Base-by-base conservation (phyloP, 371 early-diverging fungal genomes). In the Sporodiniella umbellata region DNA sequence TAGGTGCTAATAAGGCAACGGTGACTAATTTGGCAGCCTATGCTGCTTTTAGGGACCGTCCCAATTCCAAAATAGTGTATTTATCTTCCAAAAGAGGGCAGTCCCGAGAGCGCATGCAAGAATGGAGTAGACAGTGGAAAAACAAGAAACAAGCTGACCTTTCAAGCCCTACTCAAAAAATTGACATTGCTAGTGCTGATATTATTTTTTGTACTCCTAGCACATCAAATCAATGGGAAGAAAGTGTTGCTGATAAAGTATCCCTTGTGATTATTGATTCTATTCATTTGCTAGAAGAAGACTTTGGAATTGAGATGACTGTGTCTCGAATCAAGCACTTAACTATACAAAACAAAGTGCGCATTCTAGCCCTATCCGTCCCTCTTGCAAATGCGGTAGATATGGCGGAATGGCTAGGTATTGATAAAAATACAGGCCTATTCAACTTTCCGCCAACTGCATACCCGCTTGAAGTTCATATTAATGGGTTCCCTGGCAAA, bases 11-110 rank as follows among this genome's bases (percentile, higher is more conserved):
- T 44, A 99, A 99, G 66, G 99, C 99, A 0, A 90, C 99, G 17
- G 92, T 97, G 4, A 99, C 98, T 1, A 96, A 97, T 58, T 62
- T 99, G 35, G 94, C 95, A 4, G 83, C 98, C 83, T 95, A 94
- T 90, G 67, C 84, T 43, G 88, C 93, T 7, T 92, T 94, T 67
- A 74, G 91, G 22, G 88, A 91, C 53, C 75, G 83, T 25, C 96
- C 95, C 21, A 76, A 79, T 2, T 79, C 83, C 53, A 96, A 95
- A 61, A 93, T 99, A 1, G 94, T 99, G 6, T 99, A 99, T 55
- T 92, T 99, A 62, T 99, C 98, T 3, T 99, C 99, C n/a, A 87
- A 99, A 79, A 98, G 98, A 68, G 99, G 99, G 0, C 78, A 99
- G 39, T 98, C 99, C n/a, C 86, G 93, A 22, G 99, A 99, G 70